Percentiles rank a stretch among this genome's conserved stretches.
Conservation (phyloP, 441 rosid species). For the Gossypium gossypioides region DNA sequence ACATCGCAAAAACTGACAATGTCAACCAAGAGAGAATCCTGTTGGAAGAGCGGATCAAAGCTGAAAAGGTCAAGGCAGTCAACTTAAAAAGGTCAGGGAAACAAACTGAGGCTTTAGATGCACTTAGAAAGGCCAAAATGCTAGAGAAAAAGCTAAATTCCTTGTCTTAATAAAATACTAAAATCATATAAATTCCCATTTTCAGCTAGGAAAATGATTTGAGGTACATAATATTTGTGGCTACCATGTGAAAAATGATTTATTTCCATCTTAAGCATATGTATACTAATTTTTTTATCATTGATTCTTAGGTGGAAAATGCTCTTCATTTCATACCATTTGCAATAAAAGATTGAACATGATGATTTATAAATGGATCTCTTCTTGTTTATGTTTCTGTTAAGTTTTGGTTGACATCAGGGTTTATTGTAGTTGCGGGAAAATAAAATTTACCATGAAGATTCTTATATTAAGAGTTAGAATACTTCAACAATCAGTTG, state of each 20-base stretch:
- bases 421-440: too few relatives aligned
- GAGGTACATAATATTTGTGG: background rate
- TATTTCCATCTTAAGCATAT: background rate
- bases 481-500: too few relatives aligned
- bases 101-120: conserved; percentile 83
- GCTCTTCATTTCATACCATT: background rate
- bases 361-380: background rate
- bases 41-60: conserved; percentile 65
- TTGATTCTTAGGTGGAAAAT: background rate
- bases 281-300: background rate
- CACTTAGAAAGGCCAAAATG: conserved; percentile 68
- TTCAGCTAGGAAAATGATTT: background rate
- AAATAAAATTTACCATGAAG: too few relatives aligned
- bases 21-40: conserved; percentile 35
- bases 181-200: background rate
- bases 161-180: conserved; percentile 23
- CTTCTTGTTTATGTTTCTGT: background rate
- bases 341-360: background rate
- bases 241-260: background rate
- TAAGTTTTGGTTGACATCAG: too few relatives aligned
- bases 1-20: conserved; percentile 28
- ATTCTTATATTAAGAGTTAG: too few relatives aligned
- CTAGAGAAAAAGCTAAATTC: conserved; percentile 66
- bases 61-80: conserved; percentile 70
- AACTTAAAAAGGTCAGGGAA: conserved; percentile 75